Conservation (phyloP, 139 green algal genomes). For the Eudorina sp. region DNA sequence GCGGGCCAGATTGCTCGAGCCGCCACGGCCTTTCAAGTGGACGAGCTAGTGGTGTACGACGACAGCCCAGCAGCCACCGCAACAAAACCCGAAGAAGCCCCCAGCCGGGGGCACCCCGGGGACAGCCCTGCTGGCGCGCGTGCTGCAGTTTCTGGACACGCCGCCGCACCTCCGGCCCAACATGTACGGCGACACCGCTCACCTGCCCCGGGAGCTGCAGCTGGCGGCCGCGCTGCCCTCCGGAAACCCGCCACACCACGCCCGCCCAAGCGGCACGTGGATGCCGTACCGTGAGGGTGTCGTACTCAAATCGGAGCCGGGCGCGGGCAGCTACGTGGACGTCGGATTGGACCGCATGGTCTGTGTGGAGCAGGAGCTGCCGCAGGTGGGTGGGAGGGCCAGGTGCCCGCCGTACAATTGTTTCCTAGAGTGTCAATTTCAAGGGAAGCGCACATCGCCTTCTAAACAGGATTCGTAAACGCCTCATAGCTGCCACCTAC, state of each 20-base stretch:
- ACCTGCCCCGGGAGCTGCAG: conserved; percentile 52
- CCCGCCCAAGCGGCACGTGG: conserved; percentile 82
- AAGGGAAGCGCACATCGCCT: too few relatives aligned
- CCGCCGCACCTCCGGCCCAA: conserved; percentile 85
- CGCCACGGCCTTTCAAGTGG: conserved; percentile 85
- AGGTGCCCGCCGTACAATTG: too few relatives aligned
- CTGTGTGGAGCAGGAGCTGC: conserved; percentile 58
- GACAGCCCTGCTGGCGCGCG: conserved; percentile 80
- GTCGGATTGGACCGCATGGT: conserved; percentile 81
- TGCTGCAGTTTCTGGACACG: conserved; percentile 92
- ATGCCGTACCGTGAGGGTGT: conserved; percentile 86
- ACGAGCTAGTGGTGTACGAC: conserved; percentile 89
- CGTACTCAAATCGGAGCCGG: conserved; percentile 63
- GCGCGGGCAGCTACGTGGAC: conserved; percentile 74
- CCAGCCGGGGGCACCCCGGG: conserved; percentile 50
- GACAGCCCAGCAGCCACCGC: conserved; percentile 54
- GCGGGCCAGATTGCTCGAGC: conserved; percentile 82
- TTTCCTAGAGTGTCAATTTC: too few relatives aligned
- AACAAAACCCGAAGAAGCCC: neutral
- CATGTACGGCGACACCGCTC: conserved; percentile 10
- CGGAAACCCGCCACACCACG: conserved; percentile 91
- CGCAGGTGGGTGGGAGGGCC: conserved; percentile 22
- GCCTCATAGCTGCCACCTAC: too few relatives aligned
- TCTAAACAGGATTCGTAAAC: too few relatives aligned
- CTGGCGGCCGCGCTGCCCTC: conserved; percentile 75